These are phyloP conservation scores for Talaromyces islandicus DNA, from an alignment of 2,329 filamentous ascomycete genomes.

Conservation along the genomic window DNA sequence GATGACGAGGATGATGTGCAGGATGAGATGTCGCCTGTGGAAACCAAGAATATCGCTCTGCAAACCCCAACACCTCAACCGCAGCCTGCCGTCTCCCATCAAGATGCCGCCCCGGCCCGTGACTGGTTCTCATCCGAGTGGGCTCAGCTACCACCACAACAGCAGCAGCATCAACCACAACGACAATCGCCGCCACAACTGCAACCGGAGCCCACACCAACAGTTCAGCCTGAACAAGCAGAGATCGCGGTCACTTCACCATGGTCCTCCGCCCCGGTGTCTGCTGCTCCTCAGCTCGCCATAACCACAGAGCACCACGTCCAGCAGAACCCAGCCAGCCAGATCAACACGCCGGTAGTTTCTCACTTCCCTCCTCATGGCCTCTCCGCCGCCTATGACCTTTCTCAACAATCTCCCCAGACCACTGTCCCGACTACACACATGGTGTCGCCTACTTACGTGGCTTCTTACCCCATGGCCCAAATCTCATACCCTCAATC, in stretches of 20 bases:
- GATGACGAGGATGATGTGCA: slow-evolving; percentile 12
- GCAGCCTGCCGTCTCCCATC: neutral
- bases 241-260: slow-evolving; percentile 1
- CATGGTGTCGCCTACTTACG: slow-evolving; percentile 5
- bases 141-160: slow-evolving; percentile 5
- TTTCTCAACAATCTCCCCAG: slow-evolving; percentile 13
- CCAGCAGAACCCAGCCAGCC: neutral
- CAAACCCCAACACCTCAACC: slow-evolving; percentile 6
- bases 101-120: neutral
- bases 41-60: neutral
- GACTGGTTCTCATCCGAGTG: slow-evolving; percentile 10
- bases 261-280: slow-evolving; percentile 2
- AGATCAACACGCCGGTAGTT: slow-evolving; percentile 15
- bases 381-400: slow-evolving; percentile 20
- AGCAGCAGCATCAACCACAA: neutral
- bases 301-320: slow-evolving; percentile 1
- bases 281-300: neutral
- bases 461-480: slow-evolving; percentile 5
- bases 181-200: neutral
- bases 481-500: slow-evolving; percentile 11
- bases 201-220: neutral
- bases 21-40: slow-evolving; percentile 15
- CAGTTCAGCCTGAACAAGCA: neutral
- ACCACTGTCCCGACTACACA: neutral
- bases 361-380: slow-evolving; percentile 16